Base-by-base conservation (phyloP, 257 asterid genomes). In the Anisodus acutangulus region DNA sequence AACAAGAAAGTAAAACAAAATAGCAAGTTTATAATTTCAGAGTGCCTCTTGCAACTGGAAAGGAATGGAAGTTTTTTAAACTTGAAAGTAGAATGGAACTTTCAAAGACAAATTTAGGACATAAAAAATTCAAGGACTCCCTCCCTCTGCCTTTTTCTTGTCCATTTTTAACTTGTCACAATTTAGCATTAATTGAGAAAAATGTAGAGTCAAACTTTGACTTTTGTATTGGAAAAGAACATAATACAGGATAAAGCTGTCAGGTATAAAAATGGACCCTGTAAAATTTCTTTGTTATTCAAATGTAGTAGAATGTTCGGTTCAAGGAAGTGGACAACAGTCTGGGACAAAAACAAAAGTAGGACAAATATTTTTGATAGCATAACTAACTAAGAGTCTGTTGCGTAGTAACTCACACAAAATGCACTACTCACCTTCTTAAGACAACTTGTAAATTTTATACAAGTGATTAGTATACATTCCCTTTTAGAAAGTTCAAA, bases 171-270 rank as follows among this genome's bases (percentile, higher is more conserved):
- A 49, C 81, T 22, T 51, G 26, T 49, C 45, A 76, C 45, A 74
- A 49, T 74, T 13, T 19, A 74, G 62, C 62, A 76, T 76, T 51
- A 22, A 22, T 67, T 51, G 63, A 76, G 81, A 26, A 76, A 76
- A 51, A 11, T 51, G 63, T 53, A 45, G 12, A 3, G 47, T 51
- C 15, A 9, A 12, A 49, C 45, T 22, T 76, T 51, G 62, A 51
- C 22, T 6, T 76, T 51, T 76, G 10, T 5, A 76, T 51, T 22
- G 63, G 39, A 76, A 76, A 76, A 49, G 45, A 26, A 26, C 81
- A 76, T 3, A 51, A 76, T 15, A 51, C 22, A 51, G 22, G 63
- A 76, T 51, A 49, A 26, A 76, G 63, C 11, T 26, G 63, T 26
- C 22, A 51, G 26, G 6, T 76, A 76, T 22, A 76, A 12, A 70